Evolutionary conservation across 768 basidiomycete species (phyloP), one percentile per base, ranked within the genome.

Genomic region (Cyclocybe cylindracea): DNA sequence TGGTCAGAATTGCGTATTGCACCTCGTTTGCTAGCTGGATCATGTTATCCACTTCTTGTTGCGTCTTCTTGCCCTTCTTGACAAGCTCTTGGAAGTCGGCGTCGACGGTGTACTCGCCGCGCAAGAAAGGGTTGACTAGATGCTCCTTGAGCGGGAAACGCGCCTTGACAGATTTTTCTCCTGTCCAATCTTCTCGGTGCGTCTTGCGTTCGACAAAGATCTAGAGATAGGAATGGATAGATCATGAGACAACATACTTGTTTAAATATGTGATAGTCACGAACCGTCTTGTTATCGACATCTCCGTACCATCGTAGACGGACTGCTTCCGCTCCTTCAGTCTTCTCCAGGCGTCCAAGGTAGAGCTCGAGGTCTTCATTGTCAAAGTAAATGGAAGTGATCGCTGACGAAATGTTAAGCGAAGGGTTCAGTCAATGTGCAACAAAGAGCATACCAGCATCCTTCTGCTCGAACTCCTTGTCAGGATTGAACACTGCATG

Each of bases 101-200:
- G 63, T 98, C 95, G 79, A 97, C 89, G 29, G 85, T 96, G 70
- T 97, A 89, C 64, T 92, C 87, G 13, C 97, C 97, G 16, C 79
- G 76, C 37, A 97, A 70, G 76, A 94, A 99, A 11, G 89, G 86
- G 64, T 98, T 96, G 59, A 98, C 87, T 41, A 90, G 83, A 55
- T 93, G 85, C 66, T 98, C 96, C 66, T 96, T 94, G 67, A 99
- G 86, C 2, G 91, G 85, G 74, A 98, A 98, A 9, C 95, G 89
- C 10, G 94, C 91, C 70, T 98, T 99, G 65, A 98, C 95, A 8
- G 92, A 94, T 70, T 98, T 98, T 70, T 99, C 96, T 33, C 97
- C 97, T 0, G 96, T 98, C 97, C 97, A 99, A 64, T 99, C 97
- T 70, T 99, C 97, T 48, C 94, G 84, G 66, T 99, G 90, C 0